Conservation (phyloP, 2,329 filamentous ascomycete genomes). For the Diaporthe helianthi region DNA sequence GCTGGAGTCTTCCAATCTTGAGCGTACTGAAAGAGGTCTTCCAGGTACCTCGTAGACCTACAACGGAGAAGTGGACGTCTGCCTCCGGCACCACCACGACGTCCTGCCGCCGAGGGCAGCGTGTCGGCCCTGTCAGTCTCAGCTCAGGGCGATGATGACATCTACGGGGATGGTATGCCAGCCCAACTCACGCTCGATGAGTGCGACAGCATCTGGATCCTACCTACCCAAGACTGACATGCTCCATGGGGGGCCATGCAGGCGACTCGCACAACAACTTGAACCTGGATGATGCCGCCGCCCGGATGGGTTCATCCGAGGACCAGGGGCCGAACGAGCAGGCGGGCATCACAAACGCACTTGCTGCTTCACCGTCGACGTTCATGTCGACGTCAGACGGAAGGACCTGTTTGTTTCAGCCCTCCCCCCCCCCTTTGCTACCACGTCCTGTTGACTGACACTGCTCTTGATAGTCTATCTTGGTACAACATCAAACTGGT, state of each 20-base stretch:
- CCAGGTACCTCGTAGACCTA: constrained; percentile 38
- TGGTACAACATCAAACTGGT: constrained; percentile 64
- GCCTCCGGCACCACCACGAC: not conserved
- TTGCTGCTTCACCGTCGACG: constrained; percentile 49
- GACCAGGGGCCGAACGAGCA: constrained; percentile 18
- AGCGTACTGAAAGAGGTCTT: constrained; percentile 18
- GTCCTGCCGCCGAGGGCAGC: constrained; percentile 15
- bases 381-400: constrained; percentile 52
- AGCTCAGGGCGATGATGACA: not conserved
- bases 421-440: too few relatives aligned
- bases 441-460: not conserved
- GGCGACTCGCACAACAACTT: not conserved
- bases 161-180: not conserved
- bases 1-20: not conserved
- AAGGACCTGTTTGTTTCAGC: constrained; percentile 48
- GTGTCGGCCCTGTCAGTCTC: constrained; percentile 2
- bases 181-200: not conserved
- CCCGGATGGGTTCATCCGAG: not conserved
- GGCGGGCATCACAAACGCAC: constrained; percentile 48
- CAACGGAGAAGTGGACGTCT: constrained; percentile 32
- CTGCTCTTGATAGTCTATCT: constrained; percentile 51
- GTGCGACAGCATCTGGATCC: too few relatives aligned
- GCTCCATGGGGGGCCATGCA: not conserved
- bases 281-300: not conserved
- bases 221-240: not conserved